These are phyloP conservation scores for Sporobolomyces phaffii DNA, from an alignment of 768 basidiomycete genomes.

Conservation along the genomic window DNA sequence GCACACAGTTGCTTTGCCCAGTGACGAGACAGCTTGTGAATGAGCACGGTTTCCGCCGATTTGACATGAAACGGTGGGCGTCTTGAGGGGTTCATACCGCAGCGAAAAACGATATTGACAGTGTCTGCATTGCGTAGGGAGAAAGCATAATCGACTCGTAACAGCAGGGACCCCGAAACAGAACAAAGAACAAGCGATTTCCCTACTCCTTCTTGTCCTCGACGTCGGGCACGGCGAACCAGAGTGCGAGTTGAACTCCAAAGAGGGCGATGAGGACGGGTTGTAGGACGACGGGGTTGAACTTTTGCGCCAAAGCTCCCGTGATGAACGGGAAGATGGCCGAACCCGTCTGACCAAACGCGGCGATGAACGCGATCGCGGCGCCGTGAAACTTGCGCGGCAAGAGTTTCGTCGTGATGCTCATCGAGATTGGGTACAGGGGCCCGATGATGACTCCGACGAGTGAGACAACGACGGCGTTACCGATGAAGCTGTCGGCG, in stretches of 20 bases:
- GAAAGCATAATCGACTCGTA: too few species aligned
- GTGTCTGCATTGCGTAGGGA: too few species aligned
- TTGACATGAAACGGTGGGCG: too few species aligned
- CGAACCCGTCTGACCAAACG: slow-evolving; percentile 6
- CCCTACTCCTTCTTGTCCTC: slow-evolving; percentile 17
- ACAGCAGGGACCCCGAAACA: neutral
- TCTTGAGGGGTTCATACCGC: too few species aligned
- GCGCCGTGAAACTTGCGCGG: slow-evolving; percentile 16
- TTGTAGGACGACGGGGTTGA: slow-evolving; percentile 19
- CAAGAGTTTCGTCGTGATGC: neutral
- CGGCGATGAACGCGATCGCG: slow-evolving; percentile 12
- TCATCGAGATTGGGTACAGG: neutral
- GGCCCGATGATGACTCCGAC: slow-evolving; percentile 17
- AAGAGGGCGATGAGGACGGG: slow-evolving; percentile 24
- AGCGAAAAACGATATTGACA: too few species aligned
- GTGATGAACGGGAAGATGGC: slow-evolving; percentile 33
- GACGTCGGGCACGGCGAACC: neutral
- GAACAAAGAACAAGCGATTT: too few species aligned
- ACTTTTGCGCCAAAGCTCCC: slow-evolving; percentile 20
- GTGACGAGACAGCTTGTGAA: too few species aligned
- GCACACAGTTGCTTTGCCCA: too few species aligned
- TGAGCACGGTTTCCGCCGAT: too few species aligned
- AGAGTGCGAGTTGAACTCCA: neutral
- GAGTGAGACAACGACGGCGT: slow-evolving; percentile 21
- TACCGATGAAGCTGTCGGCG: slow-evolving; percentile 17